Base-by-base conservation (phyloP, 306 rosid genomes). In the Macrotyloma uniflorum region DNA sequence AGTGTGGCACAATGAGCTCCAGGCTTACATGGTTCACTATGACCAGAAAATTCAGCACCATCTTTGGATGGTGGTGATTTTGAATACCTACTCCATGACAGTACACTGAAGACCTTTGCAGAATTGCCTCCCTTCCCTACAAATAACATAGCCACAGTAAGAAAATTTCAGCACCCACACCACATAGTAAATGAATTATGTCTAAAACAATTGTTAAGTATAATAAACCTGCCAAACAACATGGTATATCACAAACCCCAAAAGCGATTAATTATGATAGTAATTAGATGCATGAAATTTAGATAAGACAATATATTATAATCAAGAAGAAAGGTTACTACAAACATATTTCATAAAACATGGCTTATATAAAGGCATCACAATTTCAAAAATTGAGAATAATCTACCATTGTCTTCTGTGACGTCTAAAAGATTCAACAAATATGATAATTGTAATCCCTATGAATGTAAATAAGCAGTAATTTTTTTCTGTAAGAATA, bases 1-100 rank as follows among this genome's bases (percentile, higher is more conserved):
- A 95, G 96, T 61, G 99, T 93, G 73, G 86, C 67, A 76, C 91
- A 91, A 86, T 95, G 98, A 85, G 96, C 98, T 78, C 98, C 99
- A 11, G 97, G 98, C 89, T 65, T 88, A 86, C 98, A 95, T 46
- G 99, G 97, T 79, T 86, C 98, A 59, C 78, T 83, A 49, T 87
- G 77, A 81, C 87, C 79, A 79, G 80, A 62, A 67, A 45, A 49
- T 53, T 78, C 89, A 46, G 53, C 86, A n/a, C 70, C 70, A 65
- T 87, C 96, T 85, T 74, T 87, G 78, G 71, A 81, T 22, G 85
- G 94, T 42, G 83, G 83, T 72, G 98, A 85, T 85, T 80, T 91
- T 35, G 89, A 84, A 76, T 91, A 40, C 93, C 98, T 49, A 77
- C 86, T 90, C 96, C 99, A 68, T 68, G 98, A 90, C 62, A 91